A percentile compares a stretch with the other conserved stretches of the same genome.
phyloP scores from a whole-genome alignment of 2,329 filamentous ascomycete species.

The Stylonectria norvegica region DNA sequence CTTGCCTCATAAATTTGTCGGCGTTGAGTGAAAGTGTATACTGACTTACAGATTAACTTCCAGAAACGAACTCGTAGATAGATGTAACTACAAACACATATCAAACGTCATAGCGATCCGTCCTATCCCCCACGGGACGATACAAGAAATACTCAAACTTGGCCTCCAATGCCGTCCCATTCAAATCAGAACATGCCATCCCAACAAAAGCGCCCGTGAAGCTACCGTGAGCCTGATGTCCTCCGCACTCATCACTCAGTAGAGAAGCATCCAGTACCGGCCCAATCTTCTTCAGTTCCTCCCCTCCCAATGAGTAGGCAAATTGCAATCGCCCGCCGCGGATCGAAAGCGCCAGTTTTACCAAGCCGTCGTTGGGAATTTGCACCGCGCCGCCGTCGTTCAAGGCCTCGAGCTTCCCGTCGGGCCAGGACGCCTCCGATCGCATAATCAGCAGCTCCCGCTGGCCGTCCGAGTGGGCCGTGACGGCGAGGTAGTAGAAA shows the following conservation, averaged over 20 bases:
- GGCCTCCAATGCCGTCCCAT: slow-evolving; percentile 46
- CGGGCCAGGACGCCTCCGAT: slow-evolving; percentile 55
- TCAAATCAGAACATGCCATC: slow-evolving; percentile 53
- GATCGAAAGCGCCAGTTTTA: slow-evolving; percentile 49
- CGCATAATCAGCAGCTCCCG: slow-evolving; percentile 56
- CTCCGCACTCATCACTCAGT: slow-evolving; percentile 60
- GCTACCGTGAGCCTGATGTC: slow-evolving; percentile 58
- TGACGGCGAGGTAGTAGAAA: slow-evolving; percentile 61
- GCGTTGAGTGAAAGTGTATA: too few relatives aligned
- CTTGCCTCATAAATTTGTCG: too few relatives aligned
- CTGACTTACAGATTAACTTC: too few relatives aligned
- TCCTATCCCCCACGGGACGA: slow-evolving; percentile 43
- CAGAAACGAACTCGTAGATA: too few relatives aligned
- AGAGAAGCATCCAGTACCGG: slow-evolving; percentile 57
- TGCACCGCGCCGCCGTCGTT: slow-evolving; percentile 40
- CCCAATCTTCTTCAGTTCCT: slow-evolving; percentile 46
- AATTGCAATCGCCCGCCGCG: slow-evolving; percentile 57
- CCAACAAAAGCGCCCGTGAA: slow-evolving; percentile 62
- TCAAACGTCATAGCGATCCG: slow-evolving; percentile 45
- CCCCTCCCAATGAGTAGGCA: slow-evolving; percentile 49
- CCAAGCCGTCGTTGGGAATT: slow-evolving; percentile 54
- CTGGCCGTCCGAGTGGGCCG: slow-evolving; percentile 52
- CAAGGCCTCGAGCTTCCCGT: slow-evolving; percentile 44
- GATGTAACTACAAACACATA: too few relatives aligned
- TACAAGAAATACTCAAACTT: slow-evolving; percentile 53